These are phyloP conservation scores for Quercus bicolor DNA, from an alignment of 306 rosid species.

Conservation along the genomic window DNA sequence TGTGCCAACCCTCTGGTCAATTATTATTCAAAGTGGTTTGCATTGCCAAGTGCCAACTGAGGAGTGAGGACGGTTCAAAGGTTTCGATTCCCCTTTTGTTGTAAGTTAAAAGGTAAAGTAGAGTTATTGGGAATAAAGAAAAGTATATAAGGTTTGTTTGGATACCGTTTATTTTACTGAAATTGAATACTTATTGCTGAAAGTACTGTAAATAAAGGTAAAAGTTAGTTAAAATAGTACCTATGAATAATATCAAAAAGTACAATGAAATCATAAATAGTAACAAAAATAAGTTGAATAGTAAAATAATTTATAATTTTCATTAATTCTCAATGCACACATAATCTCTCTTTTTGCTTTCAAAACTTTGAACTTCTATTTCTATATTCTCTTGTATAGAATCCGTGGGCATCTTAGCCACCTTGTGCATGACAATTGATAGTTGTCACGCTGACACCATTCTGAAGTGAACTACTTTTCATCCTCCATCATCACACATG, in stretches of 20 bases:
- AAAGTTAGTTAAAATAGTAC: no score
- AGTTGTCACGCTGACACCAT: conserved; percentile 24
- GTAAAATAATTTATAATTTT: no score
- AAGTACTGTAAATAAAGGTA: no score
- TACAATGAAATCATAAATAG: accelerated
- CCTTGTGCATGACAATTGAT: neutral
- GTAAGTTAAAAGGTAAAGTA: neutral
- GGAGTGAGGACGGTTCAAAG: neutral
- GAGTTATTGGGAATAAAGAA: conserved; percentile 25
- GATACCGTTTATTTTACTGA: no score
- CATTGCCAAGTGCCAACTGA: conserved; percentile 2
- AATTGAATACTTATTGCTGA: no score
- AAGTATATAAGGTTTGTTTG: neutral
- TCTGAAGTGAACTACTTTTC: conserved; percentile 7
- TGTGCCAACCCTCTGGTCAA: conserved; percentile 23
- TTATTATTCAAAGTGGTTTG: conserved; percentile 27
- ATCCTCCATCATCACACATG: conserved; percentile 2
- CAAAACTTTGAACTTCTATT: neutral
- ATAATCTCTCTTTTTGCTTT: neutral
- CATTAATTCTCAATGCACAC: no score
- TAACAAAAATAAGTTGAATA: no score
- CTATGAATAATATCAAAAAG: no score
- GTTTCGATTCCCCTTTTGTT: conserved; percentile 18
- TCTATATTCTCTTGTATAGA: neutral
- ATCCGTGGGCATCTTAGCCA: no score